A percentile compares a stretch with the other conserved stretches of the same genome.
Conservation (phyloP, 1,284 basidiomycete genomes). For the Amylostereum areolatum region DNA sequence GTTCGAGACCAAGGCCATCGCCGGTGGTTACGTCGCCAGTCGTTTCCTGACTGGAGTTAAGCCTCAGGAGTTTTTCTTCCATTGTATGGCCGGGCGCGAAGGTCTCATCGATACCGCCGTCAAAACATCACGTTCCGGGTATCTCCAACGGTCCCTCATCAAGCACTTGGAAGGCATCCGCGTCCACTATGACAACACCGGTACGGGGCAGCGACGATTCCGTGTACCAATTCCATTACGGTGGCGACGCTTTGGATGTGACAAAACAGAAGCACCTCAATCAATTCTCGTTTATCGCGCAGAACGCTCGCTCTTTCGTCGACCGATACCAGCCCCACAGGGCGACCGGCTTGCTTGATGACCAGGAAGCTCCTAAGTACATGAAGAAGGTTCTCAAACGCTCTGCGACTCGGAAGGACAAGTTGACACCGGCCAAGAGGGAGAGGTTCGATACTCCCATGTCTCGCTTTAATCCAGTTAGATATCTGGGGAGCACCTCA, state of each 20-base stretch:
- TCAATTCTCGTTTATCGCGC: slow-evolving; percentile 91
- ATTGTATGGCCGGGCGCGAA: slow-evolving; percentile 99
- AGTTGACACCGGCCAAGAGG: slow-evolving; percentile 37
- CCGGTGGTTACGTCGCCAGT: slow-evolving; percentile 99
- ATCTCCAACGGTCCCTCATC: slow-evolving; percentile 96
- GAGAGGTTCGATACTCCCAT: slow-evolving; percentile 69
- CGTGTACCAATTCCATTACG: slow-evolving; percentile 95
- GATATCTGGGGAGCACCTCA: slow-evolving; percentile 86
- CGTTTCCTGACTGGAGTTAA: slow-evolving; percentile 98
- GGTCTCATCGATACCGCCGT: slow-evolving; percentile 99
- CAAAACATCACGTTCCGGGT: slow-evolving; percentile 98
- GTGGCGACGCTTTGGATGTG: slow-evolving; percentile 95
- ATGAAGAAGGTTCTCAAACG: slow-evolving; percentile 92
- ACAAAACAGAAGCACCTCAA: slow-evolving; percentile 91
- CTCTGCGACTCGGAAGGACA: slow-evolving; percentile 41
- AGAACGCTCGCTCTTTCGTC: slow-evolving; percentile 81
- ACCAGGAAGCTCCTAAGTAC: slow-evolving; percentile 64
- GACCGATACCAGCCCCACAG: slow-evolving; percentile 67
- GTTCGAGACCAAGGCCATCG: slow-evolving; percentile 95
- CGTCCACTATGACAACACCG: slow-evolving; percentile 97
- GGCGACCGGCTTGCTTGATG: slow-evolving; percentile 58
- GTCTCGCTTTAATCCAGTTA: slow-evolving; percentile 73
- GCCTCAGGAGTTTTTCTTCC: slow-evolving; percentile 99
- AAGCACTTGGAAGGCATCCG: slow-evolving; percentile 97
- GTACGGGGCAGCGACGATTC: slow-evolving; percentile 94